phyloP scores from a whole-genome alignment of 345 rosid genomes.

The Iberis pinnata region DNA sequence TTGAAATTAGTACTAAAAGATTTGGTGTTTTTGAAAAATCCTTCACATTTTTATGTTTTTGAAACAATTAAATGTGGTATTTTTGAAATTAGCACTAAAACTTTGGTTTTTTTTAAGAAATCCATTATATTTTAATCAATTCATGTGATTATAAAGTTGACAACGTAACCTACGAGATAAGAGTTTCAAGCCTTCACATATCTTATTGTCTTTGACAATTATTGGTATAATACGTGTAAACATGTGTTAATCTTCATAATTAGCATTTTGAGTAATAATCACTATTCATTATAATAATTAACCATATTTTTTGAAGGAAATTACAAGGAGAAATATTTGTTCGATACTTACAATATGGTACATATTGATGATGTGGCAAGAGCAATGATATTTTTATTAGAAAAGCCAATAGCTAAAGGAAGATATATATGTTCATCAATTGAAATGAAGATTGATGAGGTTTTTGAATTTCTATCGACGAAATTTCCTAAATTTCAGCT shows the following conservation, averaged over 20 bases:
- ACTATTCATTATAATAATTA: background rate
- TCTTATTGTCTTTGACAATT: too few relatives aligned
- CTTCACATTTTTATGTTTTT: too few relatives aligned
- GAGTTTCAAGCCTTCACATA: too few relatives aligned
- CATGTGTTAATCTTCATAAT: background rate
- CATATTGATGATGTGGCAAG: constrained; percentile 48
- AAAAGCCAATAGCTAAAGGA: constrained; percentile 40
- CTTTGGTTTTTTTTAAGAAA: too few relatives aligned
- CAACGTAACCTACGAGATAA: too few relatives aligned
- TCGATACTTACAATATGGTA: constrained; percentile 34
- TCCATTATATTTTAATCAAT: too few relatives aligned
- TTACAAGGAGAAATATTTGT: constrained; percentile 26
- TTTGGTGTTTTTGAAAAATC: too few relatives aligned
- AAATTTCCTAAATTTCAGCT: constrained; percentile 40
- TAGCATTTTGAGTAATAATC: background rate
- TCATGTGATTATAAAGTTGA: too few relatives aligned
- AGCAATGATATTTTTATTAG: constrained; percentile 47
- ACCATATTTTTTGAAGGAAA: background rate
- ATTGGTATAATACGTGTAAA: background rate
- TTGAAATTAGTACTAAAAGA: too few relatives aligned
- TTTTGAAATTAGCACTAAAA: too few relatives aligned
- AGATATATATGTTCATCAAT: constrained; percentile 49
- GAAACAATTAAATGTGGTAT: too few relatives aligned
- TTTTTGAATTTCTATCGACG: constrained; percentile 29
- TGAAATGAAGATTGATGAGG: constrained; percentile 30